Percentiles rank a stretch among this genome's conserved stretches.
Evolutionary conservation across 305 asterid genomes (phyloP).

Genomic region (Caryopteris hybrid): DNA sequence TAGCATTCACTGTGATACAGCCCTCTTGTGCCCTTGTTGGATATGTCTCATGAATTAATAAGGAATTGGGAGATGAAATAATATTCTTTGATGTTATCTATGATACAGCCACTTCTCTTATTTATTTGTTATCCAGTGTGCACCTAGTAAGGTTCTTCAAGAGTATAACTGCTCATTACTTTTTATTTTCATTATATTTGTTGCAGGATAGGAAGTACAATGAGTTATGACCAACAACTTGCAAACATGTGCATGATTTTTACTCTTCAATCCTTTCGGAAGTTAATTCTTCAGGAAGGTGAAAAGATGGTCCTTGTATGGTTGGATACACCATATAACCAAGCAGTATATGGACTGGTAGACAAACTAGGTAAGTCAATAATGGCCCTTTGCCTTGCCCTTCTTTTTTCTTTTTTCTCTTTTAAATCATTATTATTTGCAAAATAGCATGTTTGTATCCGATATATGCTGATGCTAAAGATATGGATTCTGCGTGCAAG

Average conservation of each 20-base stretch:
- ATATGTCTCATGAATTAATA: not conserved
- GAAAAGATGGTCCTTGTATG: conserved; percentile 94
- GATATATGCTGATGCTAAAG: conserved; percentile 8
- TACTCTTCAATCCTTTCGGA: conserved; percentile 82
- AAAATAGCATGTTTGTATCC: not conserved
- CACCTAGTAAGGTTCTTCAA: not conserved
- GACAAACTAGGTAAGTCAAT: conserved; percentile 73
- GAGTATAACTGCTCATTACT: not conserved
- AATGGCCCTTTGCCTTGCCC: conserved; percentile 1
- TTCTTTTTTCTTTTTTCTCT: not conserved
- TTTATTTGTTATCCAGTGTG: conserved; percentile 8
- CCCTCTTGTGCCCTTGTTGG: not conserved
- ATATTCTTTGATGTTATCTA: not conserved
- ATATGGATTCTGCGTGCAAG: conserved; percentile 13
- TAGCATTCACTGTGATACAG: not conserved
- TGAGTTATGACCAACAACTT: conserved; percentile 60
- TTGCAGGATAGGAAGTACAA: conserved; percentile 52
- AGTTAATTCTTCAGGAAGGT: conserved; percentile 96
- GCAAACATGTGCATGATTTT: conserved; percentile 75
- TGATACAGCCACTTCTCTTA: conserved; percentile 2
- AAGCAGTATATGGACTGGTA: conserved; percentile 95
- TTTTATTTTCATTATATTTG: conserved; percentile 8
- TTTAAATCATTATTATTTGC: not conserved
- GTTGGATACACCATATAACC: conserved; percentile 96
- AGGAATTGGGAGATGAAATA: conserved; percentile 3